phyloP scores from a whole-genome alignment of 2,329 filamentous ascomycete species.

The Meredithiella fracta region DNA sequence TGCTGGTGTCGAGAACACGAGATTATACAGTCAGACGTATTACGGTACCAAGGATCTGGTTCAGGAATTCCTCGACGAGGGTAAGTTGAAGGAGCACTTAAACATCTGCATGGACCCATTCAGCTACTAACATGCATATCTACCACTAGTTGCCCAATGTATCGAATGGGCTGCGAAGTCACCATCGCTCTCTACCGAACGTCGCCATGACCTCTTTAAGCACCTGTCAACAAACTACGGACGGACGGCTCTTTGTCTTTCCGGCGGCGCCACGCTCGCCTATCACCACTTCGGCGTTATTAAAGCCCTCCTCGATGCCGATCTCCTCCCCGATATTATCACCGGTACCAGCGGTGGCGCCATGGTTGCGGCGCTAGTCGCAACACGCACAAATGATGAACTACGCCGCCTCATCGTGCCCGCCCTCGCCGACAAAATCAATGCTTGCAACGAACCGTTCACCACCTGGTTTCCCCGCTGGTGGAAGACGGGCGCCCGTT shows the following conservation, averaged over 20 bases:
- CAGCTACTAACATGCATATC: slow-evolving; percentile 2
- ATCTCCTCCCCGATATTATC: slow-evolving; percentile 79
- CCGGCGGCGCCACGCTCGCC: slow-evolving; percentile 83
- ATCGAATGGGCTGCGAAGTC: slow-evolving; percentile 13
- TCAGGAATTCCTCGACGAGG: slow-evolving; percentile 77
- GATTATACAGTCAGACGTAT: slow-evolving; percentile 94
- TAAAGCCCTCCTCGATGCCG: slow-evolving; percentile 73
- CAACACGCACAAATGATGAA: slow-evolving; percentile 83
- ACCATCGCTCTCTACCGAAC: slow-evolving; percentile 7
- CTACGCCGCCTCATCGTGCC: slow-evolving; percentile 72
- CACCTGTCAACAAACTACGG: slow-evolving; percentile 82
- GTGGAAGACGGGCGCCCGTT: slow-evolving; percentile 85
- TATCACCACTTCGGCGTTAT: slow-evolving; percentile 95
- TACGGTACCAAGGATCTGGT: slow-evolving; percentile 93
- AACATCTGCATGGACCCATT: not conserved
- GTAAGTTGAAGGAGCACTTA: slow-evolving; percentile 25
- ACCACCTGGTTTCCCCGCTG: slow-evolving; percentile 64
- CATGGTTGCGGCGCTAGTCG: slow-evolving; percentile 69
- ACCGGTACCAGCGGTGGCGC: slow-evolving; percentile 93
- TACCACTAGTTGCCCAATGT: slow-evolving; percentile 8
- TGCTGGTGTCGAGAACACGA: slow-evolving; percentile 80
- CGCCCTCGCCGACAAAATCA: slow-evolving; percentile 70
- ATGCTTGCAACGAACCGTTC: slow-evolving; percentile 65
- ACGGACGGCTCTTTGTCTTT: slow-evolving; percentile 80
- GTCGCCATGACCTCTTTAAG: slow-evolving; percentile 49